These are phyloP conservation scores for Chondrus crispus DNA, from an alignment of 23 red algal species.

Conservation along the genomic window DNA sequence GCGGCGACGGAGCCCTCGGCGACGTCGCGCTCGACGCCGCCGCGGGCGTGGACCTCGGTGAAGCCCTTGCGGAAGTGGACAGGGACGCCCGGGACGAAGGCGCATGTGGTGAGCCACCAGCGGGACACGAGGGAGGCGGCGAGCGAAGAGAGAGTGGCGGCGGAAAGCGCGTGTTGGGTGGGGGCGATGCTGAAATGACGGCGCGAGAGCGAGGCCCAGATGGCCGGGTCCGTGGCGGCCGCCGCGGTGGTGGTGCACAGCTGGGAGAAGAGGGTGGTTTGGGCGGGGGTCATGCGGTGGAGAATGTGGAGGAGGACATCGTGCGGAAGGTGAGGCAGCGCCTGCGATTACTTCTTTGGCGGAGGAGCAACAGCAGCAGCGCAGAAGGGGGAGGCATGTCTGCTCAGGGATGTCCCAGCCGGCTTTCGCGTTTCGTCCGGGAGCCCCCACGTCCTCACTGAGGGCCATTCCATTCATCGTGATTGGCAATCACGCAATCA, in stretches of 20 bases:
- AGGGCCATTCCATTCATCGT: no score
- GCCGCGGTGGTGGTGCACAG: not conserved
- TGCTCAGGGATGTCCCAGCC: no score
- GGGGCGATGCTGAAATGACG: no score
- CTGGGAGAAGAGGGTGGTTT: conserved; percentile 8
- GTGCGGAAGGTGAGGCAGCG: not conserved
- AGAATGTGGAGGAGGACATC: conserved; percentile 24
- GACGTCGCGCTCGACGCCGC: not conserved
- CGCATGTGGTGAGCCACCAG: conserved; percentile 50
- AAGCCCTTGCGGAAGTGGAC: conserved; percentile 54
- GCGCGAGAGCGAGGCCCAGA: conserved; percentile 6
- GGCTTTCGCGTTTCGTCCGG: no score
- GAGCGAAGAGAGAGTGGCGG: not conserved
- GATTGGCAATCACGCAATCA: no score
- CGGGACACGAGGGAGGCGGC: conserved; percentile 24
- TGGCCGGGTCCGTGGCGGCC: not conserved
- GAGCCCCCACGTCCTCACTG: no score
- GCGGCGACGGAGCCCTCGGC: not conserved
- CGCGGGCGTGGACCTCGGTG: conserved; percentile 14
- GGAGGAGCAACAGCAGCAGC: no score
- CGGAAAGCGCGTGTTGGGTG: no score
- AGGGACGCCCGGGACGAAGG: conserved; percentile 47
- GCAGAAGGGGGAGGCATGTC: no score
- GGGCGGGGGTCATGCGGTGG: not conserved
- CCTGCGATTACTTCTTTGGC: no score